Base-by-base conservation (phyloP, 345 rosid species). In the Turnera subulata region DNA sequence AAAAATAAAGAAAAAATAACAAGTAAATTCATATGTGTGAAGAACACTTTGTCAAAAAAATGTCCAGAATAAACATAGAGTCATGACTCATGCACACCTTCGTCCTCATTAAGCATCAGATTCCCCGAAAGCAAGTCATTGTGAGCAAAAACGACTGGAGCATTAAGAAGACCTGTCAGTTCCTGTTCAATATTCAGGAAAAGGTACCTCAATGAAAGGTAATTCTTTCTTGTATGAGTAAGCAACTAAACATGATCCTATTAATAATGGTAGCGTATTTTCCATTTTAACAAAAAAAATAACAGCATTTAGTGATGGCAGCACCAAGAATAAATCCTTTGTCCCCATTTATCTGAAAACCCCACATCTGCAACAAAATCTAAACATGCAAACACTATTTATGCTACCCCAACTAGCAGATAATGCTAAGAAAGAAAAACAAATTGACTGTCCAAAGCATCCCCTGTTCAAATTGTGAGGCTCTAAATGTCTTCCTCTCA, bases 81-180 rank as follows among this genome's bases (percentile, higher is more conserved):
- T 42, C 33, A 59, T 40, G 37, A 21, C 42, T 18, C 15, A n/a
- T 16, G 16, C 49, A 54, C 50, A 89, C 97, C 99, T 82, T 83
- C 81, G 45, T 80, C 91, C 10, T 83, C 97, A 58, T 87, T 93
- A 38, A 77, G 66, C 99, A 93, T 93, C 61, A 93, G 53, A 67
- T 93, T 93, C 59, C 97, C 99, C 14, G 91, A 89, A 29, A 93
- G 94, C 75, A 93, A 76, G 81, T 93, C 99, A 62, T 89, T 93
- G 64, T 93, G 99, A 55, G 90, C 74, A 79, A 85, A 93, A 67
- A 93, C 97, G 59, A 89, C 91, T 0, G 97, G 88, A 63, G 97
- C 53, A 50, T 80, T 79, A 56, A 93, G 84, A 69, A 47, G 68
- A 62, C 68, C 79, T 26, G 97, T 73, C 75, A 89, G 73, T 73